Evolutionary conservation across 306 rosid genomes (phyloP).

Genomic region (Dalbergia oliveri): DNA sequence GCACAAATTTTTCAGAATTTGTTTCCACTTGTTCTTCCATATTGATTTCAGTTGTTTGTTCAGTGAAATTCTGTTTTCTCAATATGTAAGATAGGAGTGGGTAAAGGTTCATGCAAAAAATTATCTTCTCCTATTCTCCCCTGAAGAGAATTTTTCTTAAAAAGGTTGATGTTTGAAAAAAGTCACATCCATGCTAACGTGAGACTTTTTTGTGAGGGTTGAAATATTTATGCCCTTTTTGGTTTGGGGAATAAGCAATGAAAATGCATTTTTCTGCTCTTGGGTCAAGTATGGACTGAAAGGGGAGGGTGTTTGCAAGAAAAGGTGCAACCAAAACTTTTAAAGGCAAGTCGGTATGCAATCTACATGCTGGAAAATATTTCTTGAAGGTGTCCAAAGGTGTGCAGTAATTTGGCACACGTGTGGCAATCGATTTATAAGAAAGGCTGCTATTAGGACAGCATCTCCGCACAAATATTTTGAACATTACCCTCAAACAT

Average conservation of each 20-base stretch:
- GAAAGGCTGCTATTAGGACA: neutral
- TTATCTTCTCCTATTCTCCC: neutral
- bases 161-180: neutral
- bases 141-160: neutral
- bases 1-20: neutral
- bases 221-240: neutral
- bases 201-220: neutral
- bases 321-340: neutral
- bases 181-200: slow-evolving; percentile 4
- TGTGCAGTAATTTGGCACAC: neutral
- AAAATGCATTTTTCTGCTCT: neutral
- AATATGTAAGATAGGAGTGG: neutral
- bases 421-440: neutral
- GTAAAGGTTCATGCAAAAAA: neutral
- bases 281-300: neutral
- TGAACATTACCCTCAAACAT: neutral
- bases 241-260: neutral
- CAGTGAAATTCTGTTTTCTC: neutral
- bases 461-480: neutral
- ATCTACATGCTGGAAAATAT: neutral
- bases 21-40: neutral
- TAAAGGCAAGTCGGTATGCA: neutral
- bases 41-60: neutral
- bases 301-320: neutral
- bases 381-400: neutral